Base-by-base conservation (phyloP, 108 stramenopile genomes). In the Poteriospumella lacustris region DNA sequence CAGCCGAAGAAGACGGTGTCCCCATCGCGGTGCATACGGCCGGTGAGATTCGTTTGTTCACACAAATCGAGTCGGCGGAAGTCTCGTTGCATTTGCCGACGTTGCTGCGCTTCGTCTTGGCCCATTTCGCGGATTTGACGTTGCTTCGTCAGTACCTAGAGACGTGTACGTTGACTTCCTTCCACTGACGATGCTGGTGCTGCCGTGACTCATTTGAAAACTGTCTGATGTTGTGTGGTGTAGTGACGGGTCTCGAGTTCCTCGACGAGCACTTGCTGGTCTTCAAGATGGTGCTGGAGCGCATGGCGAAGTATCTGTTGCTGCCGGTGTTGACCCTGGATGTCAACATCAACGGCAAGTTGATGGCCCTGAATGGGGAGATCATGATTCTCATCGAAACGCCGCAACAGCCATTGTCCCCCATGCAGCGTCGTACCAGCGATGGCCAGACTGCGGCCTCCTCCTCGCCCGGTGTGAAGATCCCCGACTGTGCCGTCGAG, bases 231-330 rank as follows among this genome's bases (percentile, higher is more conserved):
- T n/a, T n/a, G n/a, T n/a, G 9, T 64, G 3, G 15, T 64, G 5
- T 64, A 64, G 60, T 64, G 24, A 64, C 36, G 60, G 60, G 60
- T 64, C 33, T 26, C 5, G 60, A 64, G 36, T 19, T 64, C 29
- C 36, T 64, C 36, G 60, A 64, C 28, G 60, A 64, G 31, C 60
- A 64, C 28, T 64, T 64, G 36, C 5, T 24, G 36, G 36, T 64
- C 9, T 34, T 64, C 9, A 64, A 73, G 42, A 56, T 73, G 41
- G 33, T 73, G 5, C 9, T 73, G 42, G 36, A 42, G 28, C 26
- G 42, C 26, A 44, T 73, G 5, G 41, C 44, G 36, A 73, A 73
- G 42, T 73, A 73, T 73, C 41, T 73, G 9, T 56, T 73, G 33
- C 36, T 73, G 36, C 70, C 70, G 26, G 47, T 24, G 26, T 42